Conservation (phyloP, 805 yeast genomes). For the Schwanniomyces pseudopolymorphus region DNA sequence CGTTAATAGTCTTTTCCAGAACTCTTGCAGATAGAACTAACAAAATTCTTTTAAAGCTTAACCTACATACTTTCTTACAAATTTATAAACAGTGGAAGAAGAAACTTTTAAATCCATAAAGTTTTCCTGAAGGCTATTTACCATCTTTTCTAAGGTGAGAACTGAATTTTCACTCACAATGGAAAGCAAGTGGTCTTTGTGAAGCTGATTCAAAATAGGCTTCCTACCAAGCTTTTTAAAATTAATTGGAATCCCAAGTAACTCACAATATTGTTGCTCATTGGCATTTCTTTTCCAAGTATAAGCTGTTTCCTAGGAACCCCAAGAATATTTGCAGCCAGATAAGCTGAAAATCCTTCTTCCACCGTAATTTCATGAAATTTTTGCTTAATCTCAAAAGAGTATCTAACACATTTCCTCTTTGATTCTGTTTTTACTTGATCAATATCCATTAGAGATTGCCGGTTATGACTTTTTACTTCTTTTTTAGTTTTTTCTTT, state of each 20-base stretch:
- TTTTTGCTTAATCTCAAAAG: neutral
- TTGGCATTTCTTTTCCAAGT: neutral
- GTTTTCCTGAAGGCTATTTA: neutral
- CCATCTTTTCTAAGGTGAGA: neutral
- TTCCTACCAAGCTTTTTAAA: neutral
- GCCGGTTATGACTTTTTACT: neutral
- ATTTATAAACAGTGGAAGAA: neutral
- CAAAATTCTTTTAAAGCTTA: neutral
- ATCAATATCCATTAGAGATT: neutral
- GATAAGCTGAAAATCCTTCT: neutral
- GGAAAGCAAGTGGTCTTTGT: neutral
- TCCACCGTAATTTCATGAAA: neutral
- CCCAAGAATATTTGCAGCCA: conserved; percentile 1
- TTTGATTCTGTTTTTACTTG: neutral
- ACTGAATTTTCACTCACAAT: neutral
- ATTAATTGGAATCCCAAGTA: neutral
- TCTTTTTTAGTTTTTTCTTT: neutral
- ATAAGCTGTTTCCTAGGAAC: conserved; percentile 1
- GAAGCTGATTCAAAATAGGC: neutral
- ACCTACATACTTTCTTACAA: neutral
- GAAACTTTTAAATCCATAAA: neutral
- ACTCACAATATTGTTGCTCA: neutral
- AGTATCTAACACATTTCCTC: neutral
- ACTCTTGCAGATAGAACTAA: neutral
- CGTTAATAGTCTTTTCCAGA: neutral